Conservation (phyloP, 2,329 filamentous ascomycete species). For the Septoria linicola region DNA sequence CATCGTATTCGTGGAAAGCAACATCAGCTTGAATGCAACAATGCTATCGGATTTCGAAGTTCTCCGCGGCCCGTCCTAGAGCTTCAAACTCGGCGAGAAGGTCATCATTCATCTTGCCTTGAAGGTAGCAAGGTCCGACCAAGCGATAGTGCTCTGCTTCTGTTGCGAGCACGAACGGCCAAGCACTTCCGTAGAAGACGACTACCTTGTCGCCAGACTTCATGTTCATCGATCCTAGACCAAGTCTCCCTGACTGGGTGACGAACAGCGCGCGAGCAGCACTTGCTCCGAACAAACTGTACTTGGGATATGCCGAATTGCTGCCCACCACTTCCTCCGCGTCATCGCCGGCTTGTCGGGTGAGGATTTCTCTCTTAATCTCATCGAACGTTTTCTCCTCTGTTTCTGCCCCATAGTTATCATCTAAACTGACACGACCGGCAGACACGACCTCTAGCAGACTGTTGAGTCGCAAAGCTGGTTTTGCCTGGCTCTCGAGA, state of each 20-base stretch:
- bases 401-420: background rate
- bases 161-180: conserved; percentile 7
- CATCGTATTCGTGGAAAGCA: too few relatives aligned
- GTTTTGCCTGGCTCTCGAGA: background rate
- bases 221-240: conserved; percentile 1
- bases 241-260: background rate
- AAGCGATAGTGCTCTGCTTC: background rate
- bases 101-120: background rate
- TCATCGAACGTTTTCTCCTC: background rate
- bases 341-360: background rate
- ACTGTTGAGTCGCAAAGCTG: background rate
- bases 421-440: background rate
- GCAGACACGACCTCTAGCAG: background rate
- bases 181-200: conserved; percentile 4
- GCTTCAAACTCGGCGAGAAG: background rate
- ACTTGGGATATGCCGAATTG: background rate
- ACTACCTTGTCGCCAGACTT: conserved; percentile 1
- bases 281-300: background rate
- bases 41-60: background rate
- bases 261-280: background rate
- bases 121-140: background rate
- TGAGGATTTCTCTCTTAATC: background rate
- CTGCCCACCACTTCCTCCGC: background rate
- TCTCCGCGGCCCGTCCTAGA: background rate
- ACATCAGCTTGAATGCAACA: too few relatives aligned